A percentile compares a stretch with the other conserved stretches of the same genome.
Evolutionary conservation across 768 basidiomycete genomes (phyloP).

Genomic region (Hydnum rufescens): DNA sequence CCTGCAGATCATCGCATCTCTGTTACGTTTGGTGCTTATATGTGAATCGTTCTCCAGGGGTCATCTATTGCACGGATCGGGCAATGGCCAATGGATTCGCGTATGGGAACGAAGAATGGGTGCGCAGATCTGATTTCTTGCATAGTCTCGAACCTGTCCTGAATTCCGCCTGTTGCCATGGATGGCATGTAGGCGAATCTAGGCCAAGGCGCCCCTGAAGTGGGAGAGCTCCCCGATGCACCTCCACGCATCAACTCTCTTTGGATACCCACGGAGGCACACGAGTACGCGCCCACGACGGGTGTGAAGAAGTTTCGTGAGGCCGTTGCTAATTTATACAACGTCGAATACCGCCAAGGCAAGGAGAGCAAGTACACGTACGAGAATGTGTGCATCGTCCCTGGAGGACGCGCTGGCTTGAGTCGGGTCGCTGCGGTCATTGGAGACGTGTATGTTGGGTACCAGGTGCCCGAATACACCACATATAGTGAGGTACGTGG

Average conservation of each 20-base stretch:
- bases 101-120: slow-evolving; percentile 51
- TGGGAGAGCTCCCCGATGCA: slow-evolving; percentile 58
- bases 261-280: slow-evolving; percentile 41
- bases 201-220: slow-evolving; percentile 69
- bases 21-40: no score
- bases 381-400: slow-evolving; percentile 84
- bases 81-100: slow-evolving; percentile 91
- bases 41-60: no score
- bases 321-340: slow-evolving; percentile 81
- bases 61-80: slow-evolving; percentile 80
- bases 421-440: slow-evolving; percentile 84
- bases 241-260: slow-evolving; percentile 47
- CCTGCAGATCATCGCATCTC: no score
- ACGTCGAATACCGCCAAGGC: slow-evolving; percentile 63
- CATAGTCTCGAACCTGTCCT: no score
- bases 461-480: slow-evolving; percentile 85
- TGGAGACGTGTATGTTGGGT: slow-evolving; percentile 68
- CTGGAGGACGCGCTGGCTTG: slow-evolving; percentile 78
- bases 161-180: no score
- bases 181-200: slow-evolving; percentile 81
- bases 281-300: slow-evolving; percentile 86
- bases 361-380: slow-evolving; percentile 72
- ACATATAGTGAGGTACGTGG: slow-evolving; percentile 11
- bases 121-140: slow-evolving; percentile 35
- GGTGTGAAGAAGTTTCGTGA: slow-evolving; percentile 82